A percentile compares a stretch with the other conserved stretches of the same genome.
Evolutionary conservation across 495 filamentous ascomycete species (phyloP).

Genomic region (Aspergillus saccharolyticus): DNA sequence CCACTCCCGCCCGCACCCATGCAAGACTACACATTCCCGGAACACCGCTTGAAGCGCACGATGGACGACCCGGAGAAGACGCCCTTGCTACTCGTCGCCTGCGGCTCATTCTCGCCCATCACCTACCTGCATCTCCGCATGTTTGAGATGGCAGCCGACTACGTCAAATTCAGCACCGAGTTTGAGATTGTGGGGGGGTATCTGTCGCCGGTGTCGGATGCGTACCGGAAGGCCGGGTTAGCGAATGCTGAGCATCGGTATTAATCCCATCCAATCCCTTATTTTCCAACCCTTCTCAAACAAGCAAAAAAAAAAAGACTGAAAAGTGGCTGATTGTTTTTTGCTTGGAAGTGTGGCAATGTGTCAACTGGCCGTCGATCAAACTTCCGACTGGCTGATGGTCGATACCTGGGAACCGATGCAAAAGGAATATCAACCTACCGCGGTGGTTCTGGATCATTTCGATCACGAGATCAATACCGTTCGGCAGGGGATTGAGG

Average conservation of each 20-base stretch:
- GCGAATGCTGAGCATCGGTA: constrained; percentile 70
- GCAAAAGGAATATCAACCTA: constrained; percentile 79
- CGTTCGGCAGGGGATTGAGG: constrained; percentile 67
- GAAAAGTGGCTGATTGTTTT: not conserved
- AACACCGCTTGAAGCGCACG: constrained; percentile 59
- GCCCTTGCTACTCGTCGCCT: constrained; percentile 79
- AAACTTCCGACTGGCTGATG: constrained; percentile 74
- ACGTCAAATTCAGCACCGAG: constrained; percentile 71
- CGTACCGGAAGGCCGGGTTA: constrained; percentile 87
- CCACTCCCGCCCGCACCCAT: constrained; percentile 27
- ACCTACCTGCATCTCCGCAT: constrained; percentile 88
- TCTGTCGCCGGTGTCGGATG: constrained; percentile 73
- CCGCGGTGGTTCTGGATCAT: constrained; percentile 82
- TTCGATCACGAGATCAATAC: constrained; percentile 85
- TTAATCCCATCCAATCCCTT: constrained; percentile 12
- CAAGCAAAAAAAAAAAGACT: not conserved
- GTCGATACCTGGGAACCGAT: constrained; percentile 76
- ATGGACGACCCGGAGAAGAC: constrained; percentile 66
- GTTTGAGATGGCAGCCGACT: constrained; percentile 89
- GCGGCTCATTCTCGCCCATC: constrained; percentile 80
- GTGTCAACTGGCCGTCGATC: constrained; percentile 77
- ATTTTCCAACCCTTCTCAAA: not conserved
- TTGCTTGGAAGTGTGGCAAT: constrained; percentile 53
- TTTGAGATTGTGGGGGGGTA: constrained; percentile 86
- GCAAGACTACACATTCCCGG: constrained; percentile 68